Conservation (phyloP, 177 flowering plant species). For the Viscum album region DNA sequence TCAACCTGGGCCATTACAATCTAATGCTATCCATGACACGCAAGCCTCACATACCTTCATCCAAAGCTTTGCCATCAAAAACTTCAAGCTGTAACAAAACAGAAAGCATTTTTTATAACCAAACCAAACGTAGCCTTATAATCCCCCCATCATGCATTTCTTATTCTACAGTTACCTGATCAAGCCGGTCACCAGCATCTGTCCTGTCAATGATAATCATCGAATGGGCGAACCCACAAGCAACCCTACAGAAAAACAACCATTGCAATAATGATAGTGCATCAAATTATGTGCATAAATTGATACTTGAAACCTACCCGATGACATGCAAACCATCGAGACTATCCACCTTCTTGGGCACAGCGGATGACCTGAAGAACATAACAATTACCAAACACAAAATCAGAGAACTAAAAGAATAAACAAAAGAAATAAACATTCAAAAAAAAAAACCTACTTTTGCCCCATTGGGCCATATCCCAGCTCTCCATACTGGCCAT, state of each 20-base stretch:
- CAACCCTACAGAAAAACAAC: constrained; percentile 56
- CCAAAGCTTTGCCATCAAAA: constrained; percentile 63
- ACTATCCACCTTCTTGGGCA: constrained; percentile 81
- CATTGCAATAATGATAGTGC: not conserved
- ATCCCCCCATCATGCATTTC: not conserved
- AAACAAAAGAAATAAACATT: constrained; percentile 3
- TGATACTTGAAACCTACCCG: constrained; percentile 30
- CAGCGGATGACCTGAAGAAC: constrained; percentile 65
- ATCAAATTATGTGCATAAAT: no score
- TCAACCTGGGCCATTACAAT: not conserved
- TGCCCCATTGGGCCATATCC: constrained; percentile 92
- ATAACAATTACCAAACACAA: constrained; percentile 5
- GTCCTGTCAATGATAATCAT: constrained; percentile 78
- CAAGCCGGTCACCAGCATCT: constrained; percentile 60
- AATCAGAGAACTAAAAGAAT: constrained; percentile 1
- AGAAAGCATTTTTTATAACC: not conserved
- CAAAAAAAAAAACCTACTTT: constrained; percentile 38
- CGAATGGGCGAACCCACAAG: constrained; percentile 86
- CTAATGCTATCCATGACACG: not conserved
- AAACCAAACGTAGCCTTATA: not conserved
- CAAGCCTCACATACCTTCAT: constrained; percentile 53
- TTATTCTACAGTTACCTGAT: constrained; percentile 46
- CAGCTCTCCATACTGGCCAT: constrained; percentile 76
- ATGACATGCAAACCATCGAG: constrained; percentile 91
- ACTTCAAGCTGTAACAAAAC: constrained; percentile 56